Evolutionary conservation across 140 eudicot genomes (phyloP).

Genomic region (Bidens hawaiensis): DNA sequence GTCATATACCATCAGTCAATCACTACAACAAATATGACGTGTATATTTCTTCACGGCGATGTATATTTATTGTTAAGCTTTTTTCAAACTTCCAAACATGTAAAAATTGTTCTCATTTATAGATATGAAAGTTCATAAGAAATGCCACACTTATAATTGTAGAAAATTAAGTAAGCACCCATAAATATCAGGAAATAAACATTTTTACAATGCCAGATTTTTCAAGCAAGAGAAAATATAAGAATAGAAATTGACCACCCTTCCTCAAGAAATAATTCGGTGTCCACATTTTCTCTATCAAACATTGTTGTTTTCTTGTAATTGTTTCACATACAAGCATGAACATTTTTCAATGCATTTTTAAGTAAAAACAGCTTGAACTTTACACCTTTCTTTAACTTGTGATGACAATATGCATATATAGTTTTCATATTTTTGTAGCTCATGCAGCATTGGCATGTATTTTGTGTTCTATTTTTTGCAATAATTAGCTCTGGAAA

Average conservation of each 20-base stretch:
- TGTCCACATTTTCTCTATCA: too few relatives aligned
- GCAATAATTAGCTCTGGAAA: constrained; percentile 60
- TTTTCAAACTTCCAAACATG: neutral
- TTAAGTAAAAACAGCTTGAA: neutral
- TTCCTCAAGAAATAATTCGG: too few relatives aligned
- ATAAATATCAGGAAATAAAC: too few relatives aligned
- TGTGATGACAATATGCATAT: neutral
- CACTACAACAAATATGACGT: neutral
- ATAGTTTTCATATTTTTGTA: neutral
- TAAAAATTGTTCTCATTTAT: neutral
- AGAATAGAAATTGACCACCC: too few relatives aligned
- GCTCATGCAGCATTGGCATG: constrained; percentile 3
- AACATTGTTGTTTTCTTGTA: too few relatives aligned
- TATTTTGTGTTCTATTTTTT: neutral
- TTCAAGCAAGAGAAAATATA: too few relatives aligned
- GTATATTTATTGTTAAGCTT: neutral
- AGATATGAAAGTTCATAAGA: neutral
- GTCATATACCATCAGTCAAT: too few relatives aligned
- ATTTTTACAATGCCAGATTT: too few relatives aligned
- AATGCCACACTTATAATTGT: too few relatives aligned
- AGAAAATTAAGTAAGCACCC: too few relatives aligned
- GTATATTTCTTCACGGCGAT: neutral
- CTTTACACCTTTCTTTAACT: neutral
- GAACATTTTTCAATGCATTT: neutral
- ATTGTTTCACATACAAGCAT: too few relatives aligned